These are phyloP conservation scores for Marasmius fiardii DNA, from an alignment of 1,284 basidiomycete species.

Conservation along the genomic window DNA sequence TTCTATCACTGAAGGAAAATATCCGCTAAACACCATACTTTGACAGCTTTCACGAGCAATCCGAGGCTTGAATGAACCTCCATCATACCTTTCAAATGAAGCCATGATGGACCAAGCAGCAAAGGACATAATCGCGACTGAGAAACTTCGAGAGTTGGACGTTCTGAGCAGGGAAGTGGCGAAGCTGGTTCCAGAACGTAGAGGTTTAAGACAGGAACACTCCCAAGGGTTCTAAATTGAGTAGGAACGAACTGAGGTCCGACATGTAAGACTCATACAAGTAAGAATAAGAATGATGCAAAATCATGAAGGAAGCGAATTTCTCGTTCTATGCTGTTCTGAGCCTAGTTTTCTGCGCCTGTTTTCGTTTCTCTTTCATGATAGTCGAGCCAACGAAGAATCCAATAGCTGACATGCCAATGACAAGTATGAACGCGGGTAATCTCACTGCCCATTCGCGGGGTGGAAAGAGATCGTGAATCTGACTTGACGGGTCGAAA, in stretches of 20 bases:
- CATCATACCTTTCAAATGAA: constrained; percentile 39
- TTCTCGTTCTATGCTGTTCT: constrained; percentile 43
- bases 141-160: constrained; percentile 55
- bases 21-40: constrained; percentile 6
- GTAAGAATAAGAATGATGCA: neutral
- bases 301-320: neutral
- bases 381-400: constrained; percentile 77
- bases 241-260: constrained; percentile 15
- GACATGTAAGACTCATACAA: neutral
- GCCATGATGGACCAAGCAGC: constrained; percentile 47
- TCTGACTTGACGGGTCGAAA: constrained; percentile 66
- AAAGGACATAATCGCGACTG: constrained; percentile 58
- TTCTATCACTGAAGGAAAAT: neutral
- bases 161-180: constrained; percentile 26
- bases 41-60: constrained; percentile 49
- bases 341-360: constrained; percentile 51
- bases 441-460: constrained; percentile 90
- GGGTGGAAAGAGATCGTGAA: constrained; percentile 79
- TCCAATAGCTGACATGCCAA: constrained; percentile 77
- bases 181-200: constrained; percentile 21
- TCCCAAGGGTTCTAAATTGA: constrained; percentile 23
- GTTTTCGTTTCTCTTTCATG: constrained; percentile 69
- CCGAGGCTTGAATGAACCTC: constrained; percentile 45
- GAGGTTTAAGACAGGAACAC: constrained; percentile 19
- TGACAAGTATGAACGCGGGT: constrained; percentile 78